phyloP scores from a whole-genome alignment of 805 yeast species.

The Candida anglica region DNA sequence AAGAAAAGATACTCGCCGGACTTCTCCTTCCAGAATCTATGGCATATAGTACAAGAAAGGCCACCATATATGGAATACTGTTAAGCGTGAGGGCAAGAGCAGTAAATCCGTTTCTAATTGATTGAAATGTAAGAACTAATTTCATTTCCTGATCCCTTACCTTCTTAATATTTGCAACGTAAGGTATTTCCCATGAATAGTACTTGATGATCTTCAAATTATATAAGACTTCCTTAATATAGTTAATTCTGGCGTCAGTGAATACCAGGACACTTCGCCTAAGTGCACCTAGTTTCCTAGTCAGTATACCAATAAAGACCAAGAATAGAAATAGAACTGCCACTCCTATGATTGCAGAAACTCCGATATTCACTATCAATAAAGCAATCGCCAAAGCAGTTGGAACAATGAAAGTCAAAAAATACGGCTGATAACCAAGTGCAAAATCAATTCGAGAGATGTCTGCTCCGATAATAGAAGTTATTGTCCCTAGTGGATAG shows the following conservation, averaged over 20 bases:
- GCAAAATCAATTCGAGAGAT: slow-evolving; percentile 12
- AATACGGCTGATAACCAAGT: slow-evolving; percentile 7
- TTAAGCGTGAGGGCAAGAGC: slow-evolving; percentile 10
- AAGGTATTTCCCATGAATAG: slow-evolving; percentile 17
- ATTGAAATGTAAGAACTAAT: slow-evolving; percentile 10
- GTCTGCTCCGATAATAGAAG: slow-evolving; percentile 13
- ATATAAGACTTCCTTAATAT: slow-evolving; percentile 11
- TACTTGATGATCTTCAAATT: slow-evolving; percentile 16
- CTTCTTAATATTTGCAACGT: slow-evolving; percentile 7
- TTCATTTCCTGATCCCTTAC: slow-evolving; percentile 10
- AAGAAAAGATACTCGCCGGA: slow-evolving; percentile 12
- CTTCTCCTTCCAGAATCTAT: slow-evolving; percentile 4
- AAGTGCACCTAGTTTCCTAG: slow-evolving; percentile 5
- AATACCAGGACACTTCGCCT: slow-evolving; percentile 7
- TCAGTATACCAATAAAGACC: slow-evolving; percentile 4
- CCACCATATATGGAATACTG: slow-evolving; percentile 11
- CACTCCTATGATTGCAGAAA: slow-evolving; percentile 13
- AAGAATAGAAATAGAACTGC: slow-evolving; percentile 10
- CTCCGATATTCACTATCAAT: slow-evolving; percentile 13
- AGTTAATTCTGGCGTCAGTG: slow-evolving; percentile 12
- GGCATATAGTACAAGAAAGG: slow-evolving; percentile 12
- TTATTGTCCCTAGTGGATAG: slow-evolving; percentile 11
- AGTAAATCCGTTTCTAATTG: slow-evolving; percentile 8
- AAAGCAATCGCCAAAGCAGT: slow-evolving; percentile 10
- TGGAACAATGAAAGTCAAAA: slow-evolving; percentile 9